Percentiles rank a stretch among this genome's conserved stretches.
phyloP scores from a whole-genome alignment of 2,329 filamentous ascomycete species.

The Trichoderma brevicompactum region DNA sequence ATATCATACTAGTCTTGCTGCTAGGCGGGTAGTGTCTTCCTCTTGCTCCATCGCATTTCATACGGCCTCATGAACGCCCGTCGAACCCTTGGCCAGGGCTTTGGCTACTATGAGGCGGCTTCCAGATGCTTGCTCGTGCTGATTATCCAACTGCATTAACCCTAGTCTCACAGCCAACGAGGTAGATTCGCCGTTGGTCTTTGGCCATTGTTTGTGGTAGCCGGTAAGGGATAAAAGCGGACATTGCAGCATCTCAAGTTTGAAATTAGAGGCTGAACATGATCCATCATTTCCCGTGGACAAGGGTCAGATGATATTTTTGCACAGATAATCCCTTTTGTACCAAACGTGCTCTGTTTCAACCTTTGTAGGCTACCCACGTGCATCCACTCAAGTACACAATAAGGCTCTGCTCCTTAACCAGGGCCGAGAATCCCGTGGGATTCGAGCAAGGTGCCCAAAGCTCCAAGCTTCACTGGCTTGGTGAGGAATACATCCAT shows the following conservation, averaged over 20 bases:
- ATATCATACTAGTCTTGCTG: background rate
- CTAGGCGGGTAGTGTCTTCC: background rate
- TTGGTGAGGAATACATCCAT: conserved; percentile 59
- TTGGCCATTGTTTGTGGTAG: background rate
- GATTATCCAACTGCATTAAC: background rate
- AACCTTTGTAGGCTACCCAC: background rate
- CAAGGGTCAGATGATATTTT: background rate
- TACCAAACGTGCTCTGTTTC: background rate
- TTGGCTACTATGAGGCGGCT: too few relatives aligned
- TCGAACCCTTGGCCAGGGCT: background rate
- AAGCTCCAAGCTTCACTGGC: conserved; percentile 49
- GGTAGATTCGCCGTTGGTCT: background rate
- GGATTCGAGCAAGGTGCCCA: conserved; percentile 33
- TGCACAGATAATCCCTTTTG: background rate
- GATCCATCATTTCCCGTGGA: background rate
- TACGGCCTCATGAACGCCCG: background rate
- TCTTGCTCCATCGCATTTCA: background rate
- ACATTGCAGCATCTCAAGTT: too few relatives aligned
- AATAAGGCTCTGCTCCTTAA: background rate
- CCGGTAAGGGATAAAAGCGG: background rate
- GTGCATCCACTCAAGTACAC: background rate
- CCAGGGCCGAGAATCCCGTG: conserved; percentile 13
- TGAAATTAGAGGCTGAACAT: background rate
- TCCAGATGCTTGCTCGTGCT: background rate
- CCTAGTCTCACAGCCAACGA: background rate